Conservation (phyloP, 2,329 filamentous ascomycete species). For the Talaromyces sp. region DNA sequence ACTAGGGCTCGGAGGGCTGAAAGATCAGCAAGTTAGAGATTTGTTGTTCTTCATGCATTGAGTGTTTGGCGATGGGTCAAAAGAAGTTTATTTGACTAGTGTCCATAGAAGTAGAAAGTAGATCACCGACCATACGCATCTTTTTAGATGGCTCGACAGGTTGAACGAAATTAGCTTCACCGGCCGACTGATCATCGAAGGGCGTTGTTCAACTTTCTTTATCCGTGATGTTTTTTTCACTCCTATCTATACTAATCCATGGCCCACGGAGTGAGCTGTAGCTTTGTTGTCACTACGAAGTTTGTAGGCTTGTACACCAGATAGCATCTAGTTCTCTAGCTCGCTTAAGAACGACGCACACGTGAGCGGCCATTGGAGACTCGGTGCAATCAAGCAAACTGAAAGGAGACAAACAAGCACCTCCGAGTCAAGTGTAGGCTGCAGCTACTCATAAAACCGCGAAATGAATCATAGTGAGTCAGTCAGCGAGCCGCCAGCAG, state of each 20-base stretch:
- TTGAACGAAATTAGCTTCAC: neutral
- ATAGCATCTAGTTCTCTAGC: neutral
- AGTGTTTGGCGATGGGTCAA: neutral
- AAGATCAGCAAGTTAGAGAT: neutral
- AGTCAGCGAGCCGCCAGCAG: neutral
- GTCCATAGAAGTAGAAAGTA: neutral
- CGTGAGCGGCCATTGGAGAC: neutral
- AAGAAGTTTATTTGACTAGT: neutral
- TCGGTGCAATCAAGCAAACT: neutral
- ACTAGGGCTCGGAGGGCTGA: neutral
- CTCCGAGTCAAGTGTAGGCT: neutral
- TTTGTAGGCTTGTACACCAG: neutral
- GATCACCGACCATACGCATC: neutral
- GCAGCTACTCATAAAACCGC: neutral
- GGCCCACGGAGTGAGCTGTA: neutral
- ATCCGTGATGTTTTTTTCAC: neutral
- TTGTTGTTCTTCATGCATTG: neutral
- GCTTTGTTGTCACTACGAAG: neutral
- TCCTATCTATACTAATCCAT: neutral
- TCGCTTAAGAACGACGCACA: neutral
- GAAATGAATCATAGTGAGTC: conserved; percentile 18
- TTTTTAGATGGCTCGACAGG: neutral
- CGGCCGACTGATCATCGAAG: neutral
- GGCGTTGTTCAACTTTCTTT: neutral
- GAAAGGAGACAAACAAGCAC: neutral